Evolutionary conservation across 2,329 filamentous ascomycete species (phyloP).

Genomic region (Aspergillus fructus): DNA sequence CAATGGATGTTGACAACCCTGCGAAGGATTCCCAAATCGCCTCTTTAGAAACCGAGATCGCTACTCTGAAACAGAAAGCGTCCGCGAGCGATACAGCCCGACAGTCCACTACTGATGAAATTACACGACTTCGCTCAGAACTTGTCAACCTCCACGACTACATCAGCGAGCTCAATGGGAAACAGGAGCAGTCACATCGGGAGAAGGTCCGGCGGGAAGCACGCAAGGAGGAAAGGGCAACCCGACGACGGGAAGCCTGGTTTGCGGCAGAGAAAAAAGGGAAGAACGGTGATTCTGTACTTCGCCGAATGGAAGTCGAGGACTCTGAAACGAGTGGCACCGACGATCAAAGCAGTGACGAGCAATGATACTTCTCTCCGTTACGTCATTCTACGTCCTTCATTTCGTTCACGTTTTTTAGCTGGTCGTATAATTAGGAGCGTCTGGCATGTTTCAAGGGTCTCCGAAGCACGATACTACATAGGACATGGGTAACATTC

Average conservation of each 20-base stretch:
- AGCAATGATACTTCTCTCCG: constrained; percentile 7
- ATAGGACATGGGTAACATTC: constrained; percentile 1
- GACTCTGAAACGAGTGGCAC: constrained; percentile 35
- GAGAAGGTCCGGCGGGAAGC: constrained; percentile 35
- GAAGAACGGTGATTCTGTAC: constrained; percentile 39
- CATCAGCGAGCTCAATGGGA: constrained; percentile 39
- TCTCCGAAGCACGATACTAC: background rate
- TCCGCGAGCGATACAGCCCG: constrained; percentile 37
- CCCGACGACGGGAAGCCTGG: constrained; percentile 44
- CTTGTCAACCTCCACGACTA: constrained; percentile 37
- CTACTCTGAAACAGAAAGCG: constrained; percentile 38
- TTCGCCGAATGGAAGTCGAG: constrained; percentile 40
- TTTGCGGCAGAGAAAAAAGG: constrained; percentile 47
- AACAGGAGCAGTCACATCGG: constrained; percentile 34
- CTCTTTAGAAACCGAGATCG: constrained; percentile 41
- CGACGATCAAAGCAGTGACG: constrained; percentile 38
- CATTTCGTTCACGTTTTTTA: background rate
- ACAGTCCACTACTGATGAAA: constrained; percentile 35
- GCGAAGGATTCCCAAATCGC: constrained; percentile 28
- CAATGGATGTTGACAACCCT: constrained; percentile 19
- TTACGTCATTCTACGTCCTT: background rate
- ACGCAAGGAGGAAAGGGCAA: constrained; percentile 41
- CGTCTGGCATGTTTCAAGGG: background rate
- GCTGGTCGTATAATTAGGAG: background rate
- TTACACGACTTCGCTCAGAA: constrained; percentile 37